These are phyloP conservation scores for Pyrrhoderma lamaoense DNA, from an alignment of 1,284 basidiomycete genomes.

Conservation along the genomic window DNA sequence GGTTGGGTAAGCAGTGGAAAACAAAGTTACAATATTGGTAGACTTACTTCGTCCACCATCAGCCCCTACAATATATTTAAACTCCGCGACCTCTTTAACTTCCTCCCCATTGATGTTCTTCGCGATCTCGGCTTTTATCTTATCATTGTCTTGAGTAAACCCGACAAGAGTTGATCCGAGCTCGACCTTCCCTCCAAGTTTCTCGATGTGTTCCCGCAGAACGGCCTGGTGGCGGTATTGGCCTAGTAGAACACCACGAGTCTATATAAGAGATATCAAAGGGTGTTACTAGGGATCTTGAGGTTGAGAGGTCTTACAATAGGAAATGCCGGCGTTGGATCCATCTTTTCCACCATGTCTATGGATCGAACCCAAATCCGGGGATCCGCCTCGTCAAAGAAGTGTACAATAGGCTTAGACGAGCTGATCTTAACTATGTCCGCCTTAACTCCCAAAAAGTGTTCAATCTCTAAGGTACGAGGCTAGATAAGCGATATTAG, in stretches of 20 bases:
- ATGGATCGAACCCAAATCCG: background rate
- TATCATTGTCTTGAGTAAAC: constrained; percentile 8
- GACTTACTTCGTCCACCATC: constrained; percentile 32
- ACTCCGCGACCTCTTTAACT: constrained; percentile 4
- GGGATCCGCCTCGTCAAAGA: constrained; percentile 6
- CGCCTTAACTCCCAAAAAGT: constrained; percentile 11
- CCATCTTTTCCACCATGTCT: background rate
- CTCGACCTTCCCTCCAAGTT: constrained; percentile 14
- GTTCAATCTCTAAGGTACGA: constrained; percentile 16
- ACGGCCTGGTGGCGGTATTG: constrained; percentile 15
- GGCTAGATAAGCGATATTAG: constrained; percentile 4
- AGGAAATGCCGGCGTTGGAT: constrained; percentile 10
- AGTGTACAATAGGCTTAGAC: background rate
- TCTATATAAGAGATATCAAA: background rate
- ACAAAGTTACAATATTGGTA: background rate
- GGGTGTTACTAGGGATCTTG: background rate
- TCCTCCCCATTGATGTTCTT: constrained; percentile 1
- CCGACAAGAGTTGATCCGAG: constrained; percentile 10
- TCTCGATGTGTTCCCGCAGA: constrained; percentile 13
- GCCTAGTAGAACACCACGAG: constrained; percentile 1
- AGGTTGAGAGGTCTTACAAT: constrained; percentile 10
- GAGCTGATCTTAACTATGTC: background rate
- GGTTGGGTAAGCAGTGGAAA: background rate
- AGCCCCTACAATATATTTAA: constrained; percentile 27
- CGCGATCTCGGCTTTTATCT: constrained; percentile 6